Conservation (phyloP, 225 moss, liverwort and hornwort genomes). For the Asterella californica region DNA sequence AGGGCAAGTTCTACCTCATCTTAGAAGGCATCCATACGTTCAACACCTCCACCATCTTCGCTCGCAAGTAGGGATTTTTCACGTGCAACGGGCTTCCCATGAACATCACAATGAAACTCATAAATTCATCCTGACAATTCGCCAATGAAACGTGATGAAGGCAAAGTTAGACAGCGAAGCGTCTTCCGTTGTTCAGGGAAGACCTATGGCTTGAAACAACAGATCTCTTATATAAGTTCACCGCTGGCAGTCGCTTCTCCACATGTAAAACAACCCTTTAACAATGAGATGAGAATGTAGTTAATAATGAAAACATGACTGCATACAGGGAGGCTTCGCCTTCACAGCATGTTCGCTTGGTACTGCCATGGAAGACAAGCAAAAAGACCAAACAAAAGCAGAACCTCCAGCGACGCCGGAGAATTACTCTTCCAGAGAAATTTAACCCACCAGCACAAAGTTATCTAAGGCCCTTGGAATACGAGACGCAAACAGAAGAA, state of each 20-base stretch:
- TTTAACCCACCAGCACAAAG: slow-evolving; percentile 67
- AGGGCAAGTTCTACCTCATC: background rate
- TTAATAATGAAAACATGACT: too few relatives aligned
- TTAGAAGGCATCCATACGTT: slow-evolving; percentile 83
- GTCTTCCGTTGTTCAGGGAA: background rate
- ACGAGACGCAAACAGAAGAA: slow-evolving; percentile 82
- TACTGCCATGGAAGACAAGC: background rate
- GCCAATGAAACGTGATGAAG: background rate
- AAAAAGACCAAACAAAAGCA: background rate
- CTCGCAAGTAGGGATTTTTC: slow-evolving; percentile 90
- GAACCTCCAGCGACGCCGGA: background rate
- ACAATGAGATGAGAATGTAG: background rate
- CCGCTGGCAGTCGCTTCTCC: too few relatives aligned
- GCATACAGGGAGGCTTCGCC: background rate
- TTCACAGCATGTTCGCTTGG: background rate
- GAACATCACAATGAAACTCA: slow-evolving; percentile 99
- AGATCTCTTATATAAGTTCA: too few relatives aligned
- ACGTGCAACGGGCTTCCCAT: slow-evolving; percentile 98
- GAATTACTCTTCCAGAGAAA: background rate
- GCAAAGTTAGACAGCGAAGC: background rate
- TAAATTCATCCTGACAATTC: slow-evolving; percentile 80
- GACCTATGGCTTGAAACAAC: background rate
- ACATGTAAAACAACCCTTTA: too few relatives aligned
- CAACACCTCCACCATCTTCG: slow-evolving; percentile 99
- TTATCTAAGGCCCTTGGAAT: slow-evolving; percentile 80